These are phyloP conservation scores for Pseudocercospora macadamiae DNA, from an alignment of 2,329 filamentous ascomycete species.

Conservation along the genomic window DNA sequence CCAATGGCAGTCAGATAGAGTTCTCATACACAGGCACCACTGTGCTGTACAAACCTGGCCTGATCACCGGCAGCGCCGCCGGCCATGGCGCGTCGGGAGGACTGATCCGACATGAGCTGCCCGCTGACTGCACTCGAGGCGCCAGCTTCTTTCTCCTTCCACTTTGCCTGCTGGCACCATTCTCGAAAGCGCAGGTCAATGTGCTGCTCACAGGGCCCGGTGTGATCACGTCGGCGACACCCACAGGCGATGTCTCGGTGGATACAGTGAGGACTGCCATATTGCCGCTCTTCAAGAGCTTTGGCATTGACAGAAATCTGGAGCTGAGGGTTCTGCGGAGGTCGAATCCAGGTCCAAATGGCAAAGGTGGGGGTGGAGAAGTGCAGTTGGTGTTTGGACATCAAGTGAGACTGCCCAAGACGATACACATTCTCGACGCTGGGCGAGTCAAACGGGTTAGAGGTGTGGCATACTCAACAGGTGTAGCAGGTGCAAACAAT, in stretches of 20 bases:
- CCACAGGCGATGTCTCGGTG: slow-evolving; percentile 82
- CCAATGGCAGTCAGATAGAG: slow-evolving; percentile 92
- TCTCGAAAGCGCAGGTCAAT: slow-evolving; percentile 88
- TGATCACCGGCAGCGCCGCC: slow-evolving; percentile 83
- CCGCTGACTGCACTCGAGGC: slow-evolving; percentile 75
- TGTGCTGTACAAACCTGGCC: slow-evolving; percentile 85
- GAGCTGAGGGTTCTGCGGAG: slow-evolving; percentile 81
- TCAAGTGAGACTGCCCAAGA: slow-evolving; percentile 91
- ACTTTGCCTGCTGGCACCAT: slow-evolving; percentile 86
- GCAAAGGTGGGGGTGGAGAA: slow-evolving; percentile 80
- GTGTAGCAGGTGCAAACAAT: slow-evolving; percentile 91
- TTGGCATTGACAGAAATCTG: slow-evolving; percentile 84
- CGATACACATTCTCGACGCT: slow-evolving; percentile 81
- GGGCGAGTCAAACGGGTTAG: slow-evolving; percentile 86
- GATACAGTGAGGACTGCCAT: slow-evolving; percentile 94
- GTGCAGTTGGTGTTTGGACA: slow-evolving; percentile 94
- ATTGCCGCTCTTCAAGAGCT: slow-evolving; percentile 84
- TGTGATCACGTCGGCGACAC: slow-evolving; percentile 86
- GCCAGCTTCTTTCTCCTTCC: slow-evolving; percentile 91
- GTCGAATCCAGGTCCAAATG: slow-evolving; percentile 74
- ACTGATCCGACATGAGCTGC: slow-evolving; percentile 79
- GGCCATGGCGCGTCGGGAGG: slow-evolving; percentile 74
- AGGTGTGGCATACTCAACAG: slow-evolving; percentile 91
- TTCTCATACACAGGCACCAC: slow-evolving; percentile 96
- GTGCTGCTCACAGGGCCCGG: slow-evolving; percentile 87